A percentile compares a stretch with the other conserved stretches of the same genome.
Evolutionary conservation across 257 asterid genomes (phyloP).

Genomic region (Fraxinus cuspidata): DNA sequence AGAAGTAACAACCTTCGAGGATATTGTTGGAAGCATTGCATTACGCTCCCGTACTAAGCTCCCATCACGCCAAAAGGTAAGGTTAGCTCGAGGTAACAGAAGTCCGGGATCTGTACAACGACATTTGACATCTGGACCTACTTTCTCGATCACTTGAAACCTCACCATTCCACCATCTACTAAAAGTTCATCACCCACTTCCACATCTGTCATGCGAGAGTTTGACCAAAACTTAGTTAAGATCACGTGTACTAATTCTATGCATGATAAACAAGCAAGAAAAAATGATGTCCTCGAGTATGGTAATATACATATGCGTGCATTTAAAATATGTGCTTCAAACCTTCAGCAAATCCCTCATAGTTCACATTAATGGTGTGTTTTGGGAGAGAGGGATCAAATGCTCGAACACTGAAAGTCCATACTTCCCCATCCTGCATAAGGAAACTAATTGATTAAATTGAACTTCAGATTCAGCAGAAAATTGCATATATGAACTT

Average conservation of each 20-base stretch:
- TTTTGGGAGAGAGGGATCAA: slow-evolving; percentile 74
- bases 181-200: slow-evolving; percentile 88
- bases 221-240: slow-evolving; percentile 16
- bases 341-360: slow-evolving; percentile 98
- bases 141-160: slow-evolving; percentile 92
- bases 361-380: slow-evolving; percentile 81
- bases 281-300: not conserved
- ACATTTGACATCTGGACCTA: slow-evolving; percentile 99
- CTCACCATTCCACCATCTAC: slow-evolving; percentile 99
- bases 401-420: slow-evolving; percentile 95
- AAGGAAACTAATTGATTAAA: slow-evolving; percentile 23
- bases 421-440: slow-evolving; percentile 95
- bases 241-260: slow-evolving; percentile 6
- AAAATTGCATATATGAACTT: not conserved
- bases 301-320: not conserved
- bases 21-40: slow-evolving; percentile 97
- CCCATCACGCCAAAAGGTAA: slow-evolving; percentile 96
- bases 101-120: slow-evolving; percentile 96
- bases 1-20: slow-evolving; percentile 69
- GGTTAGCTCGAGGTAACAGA: slow-evolving; percentile 89
- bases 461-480: slow-evolving; percentile 16
- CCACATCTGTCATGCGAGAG: slow-evolving; percentile 60
- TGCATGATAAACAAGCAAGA: slow-evolving; percentile 16
- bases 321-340: slow-evolving; percentile 18
- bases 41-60: slow-evolving; percentile 95